Percentiles rank a stretch among this genome's conserved stretches.
Evolutionary conservation across 1,284 basidiomycete species (phyloP).

Genomic region (Mrakiaceae sp.): DNA sequence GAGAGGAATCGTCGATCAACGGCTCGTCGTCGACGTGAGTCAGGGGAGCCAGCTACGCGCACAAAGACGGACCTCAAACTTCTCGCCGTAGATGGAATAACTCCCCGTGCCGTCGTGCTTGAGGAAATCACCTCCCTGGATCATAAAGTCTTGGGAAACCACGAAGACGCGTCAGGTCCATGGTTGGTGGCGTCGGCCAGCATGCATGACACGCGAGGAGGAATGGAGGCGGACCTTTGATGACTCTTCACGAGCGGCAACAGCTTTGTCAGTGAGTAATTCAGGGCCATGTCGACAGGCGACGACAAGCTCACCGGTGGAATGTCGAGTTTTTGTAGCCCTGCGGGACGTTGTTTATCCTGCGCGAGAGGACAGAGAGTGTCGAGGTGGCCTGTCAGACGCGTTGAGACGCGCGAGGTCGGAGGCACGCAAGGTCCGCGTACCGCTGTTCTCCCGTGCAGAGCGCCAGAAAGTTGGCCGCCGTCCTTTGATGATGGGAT

Average conservation of each 20-base stretch:
- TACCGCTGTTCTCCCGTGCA: too few relatives aligned
- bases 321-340: slow-evolving; percentile 83
- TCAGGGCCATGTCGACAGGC: too few relatives aligned
- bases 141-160: slow-evolving; percentile 46
- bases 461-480: too few relatives aligned
- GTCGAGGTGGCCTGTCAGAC: too few relatives aligned
- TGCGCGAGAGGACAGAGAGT: slow-evolving; percentile 28
- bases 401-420: too few relatives aligned
- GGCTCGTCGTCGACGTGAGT: not conserved
- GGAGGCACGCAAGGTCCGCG: too few relatives aligned
- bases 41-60: not conserved
- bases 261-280: too few relatives aligned
- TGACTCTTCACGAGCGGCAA: not conserved
- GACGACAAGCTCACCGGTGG: slow-evolving; percentile 54
- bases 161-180: slow-evolving; percentile 1
- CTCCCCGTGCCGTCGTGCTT: slow-evolving; percentile 82
- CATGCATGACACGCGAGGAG: too few relatives aligned
- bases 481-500: too few relatives aligned
- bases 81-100: slow-evolving; percentile 88
- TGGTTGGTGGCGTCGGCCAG: too few relatives aligned
- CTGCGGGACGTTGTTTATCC: slow-evolving; percentile 72
- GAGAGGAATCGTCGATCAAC: slow-evolving; percentile 16
- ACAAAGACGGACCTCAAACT: slow-evolving; percentile 55
- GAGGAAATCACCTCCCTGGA: slow-evolving; percentile 79
- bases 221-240: not conserved